Evolutionary conservation across 208 protist species (phyloP), one percentile per base, ranked within the genome.

Genomic region (Crithidia brevicula): DNA sequence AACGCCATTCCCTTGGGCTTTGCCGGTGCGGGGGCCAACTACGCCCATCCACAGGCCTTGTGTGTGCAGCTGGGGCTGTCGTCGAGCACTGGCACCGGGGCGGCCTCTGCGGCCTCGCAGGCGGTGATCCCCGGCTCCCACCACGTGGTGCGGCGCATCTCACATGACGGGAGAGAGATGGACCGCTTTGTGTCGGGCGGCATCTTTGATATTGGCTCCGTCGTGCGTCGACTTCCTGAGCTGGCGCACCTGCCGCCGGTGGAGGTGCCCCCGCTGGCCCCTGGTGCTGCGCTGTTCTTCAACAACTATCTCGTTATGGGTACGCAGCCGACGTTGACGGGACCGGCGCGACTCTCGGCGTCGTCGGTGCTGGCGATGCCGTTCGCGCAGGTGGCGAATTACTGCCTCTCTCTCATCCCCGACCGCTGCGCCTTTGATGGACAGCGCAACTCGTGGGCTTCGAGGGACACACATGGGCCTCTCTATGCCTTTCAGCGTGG

Each of bases 361-460:
- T 15, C 22, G 18, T 50, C 45, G 1, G 68, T 50, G 15, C 73
- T 70, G 4, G 59, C 49, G 0, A 40, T 42, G 2, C 54, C 79
- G 18, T 77, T 74, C 49, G n/a, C 51, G 13, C 67, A 79, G n/a
- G 51, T 79, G 13, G 53, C 73, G 1, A 77, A 74, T 33, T 96
- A 93, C 78, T 53, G 53, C 18, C 66, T 93, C 22, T 72, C 74
- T 18, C 70, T 96, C 3, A 81, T 96, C 71, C 85, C 86, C 0
- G 87, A 93, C 54, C 87, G 85, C 8, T 90, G 85, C 51, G 73
- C 70, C 8, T 96, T 93, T 67, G 85, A 92, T 54, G 90, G 90
- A 9, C 22, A 73, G 53, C 74, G 79, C 25, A 88, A 85, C 66
- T 87, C 81, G 28, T 96, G 87, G 88, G 50, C 72, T 28, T 86